Base-by-base conservation (phyloP, 305 asterid genomes). In the Euphrasia arctica region DNA sequence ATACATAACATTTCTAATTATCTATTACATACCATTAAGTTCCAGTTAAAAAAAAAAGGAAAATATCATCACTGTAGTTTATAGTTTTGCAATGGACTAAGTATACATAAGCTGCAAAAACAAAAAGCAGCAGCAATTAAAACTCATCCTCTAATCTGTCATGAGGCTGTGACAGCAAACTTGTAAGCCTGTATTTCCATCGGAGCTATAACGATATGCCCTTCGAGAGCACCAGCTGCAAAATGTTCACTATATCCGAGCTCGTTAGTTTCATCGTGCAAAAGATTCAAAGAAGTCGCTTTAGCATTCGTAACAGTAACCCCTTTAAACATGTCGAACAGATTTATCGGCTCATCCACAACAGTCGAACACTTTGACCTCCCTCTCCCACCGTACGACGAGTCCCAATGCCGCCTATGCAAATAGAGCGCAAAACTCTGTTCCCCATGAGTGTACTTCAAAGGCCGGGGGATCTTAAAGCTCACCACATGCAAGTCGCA, bases 111-210 rank as follows among this genome's bases (percentile, higher is more conserved):
- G 34, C 34, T 31, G 34, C 34, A 31, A 31, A 4, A 31, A 31
- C 34, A 31, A 31, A 31, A 4, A 31, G 34, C 3, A 31, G 34
- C 34, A 31, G 34, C 4, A 31, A 31, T 4, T 4, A 29, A 4
- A 29, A 4, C 32, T 29, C 32, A 2, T 4, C 4, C 32, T 29
- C 32, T 4, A 29, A 29, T 2, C 3, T 29, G 32, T 41, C 47
- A 41, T 1, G 47, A 41, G 11, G 47, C 47, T 1, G 47, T 41
- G 8, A 41, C 47, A 6, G 47, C 47, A 41, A 51, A 67, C 75
- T 84, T 89, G 78, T 92, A 92, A 72, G 98, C 87, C 76, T 92
- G 98, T 76, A 92, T 77, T 75, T 92, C 98, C 97, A 89, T 89
- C 66, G 95, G 98, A 67, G 96, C 72, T 47, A 92, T 85, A 42